Evolutionary conservation across 2,329 filamentous ascomycete species (phyloP), one percentile per base, ranked within the genome.

Genomic region (Fusarium sp.): DNA sequence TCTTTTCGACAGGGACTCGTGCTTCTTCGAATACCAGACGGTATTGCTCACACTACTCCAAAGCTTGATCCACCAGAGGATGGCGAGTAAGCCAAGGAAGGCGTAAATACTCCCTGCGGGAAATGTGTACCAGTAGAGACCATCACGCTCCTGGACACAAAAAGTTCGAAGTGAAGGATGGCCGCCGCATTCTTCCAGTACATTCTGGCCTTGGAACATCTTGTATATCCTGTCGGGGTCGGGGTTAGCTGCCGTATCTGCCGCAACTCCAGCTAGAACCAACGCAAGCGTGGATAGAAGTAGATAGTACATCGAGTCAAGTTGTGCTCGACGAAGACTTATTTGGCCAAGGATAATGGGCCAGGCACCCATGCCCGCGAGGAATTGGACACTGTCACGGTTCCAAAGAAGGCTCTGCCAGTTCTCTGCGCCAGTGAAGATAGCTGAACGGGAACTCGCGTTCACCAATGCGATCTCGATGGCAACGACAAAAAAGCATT

Each of bases 91-190:
- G 2, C 43, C 59, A 1, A 64, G 26, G 3, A 54, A 64, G 0
- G 59, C 42, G 17, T 59, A 65, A 5, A 64, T 59, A 2, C 21
- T 64, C 1, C 13, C 47, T 17, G 47, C 36, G 0, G 62, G 62
- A n/a, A 65, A 64, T 4, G 40, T 38, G n/a, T 59, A 40, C 39
- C 46, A 58, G 38, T 64, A 64, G 1, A 65, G 39, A 2, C 62
- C 45, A 6, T 38, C 15, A 7, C 40, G 43, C 15, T 56, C 10
- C 6, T 62, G 39, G 2, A 54, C 53, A 0, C 62, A 67, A 6
- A 67, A 67, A 0, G 63, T 55, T 7, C 49, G 44, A 26, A 67
- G 65, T 5, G 65, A 67, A 4, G 49, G 49, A 22, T 67, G 24
- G 0, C 38, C 49, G 0, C 65, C 65, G 4, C 65, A 68, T 15